Conservation (phyloP, 305 asterid genomes). For the Fraxinus sp. region DNA sequence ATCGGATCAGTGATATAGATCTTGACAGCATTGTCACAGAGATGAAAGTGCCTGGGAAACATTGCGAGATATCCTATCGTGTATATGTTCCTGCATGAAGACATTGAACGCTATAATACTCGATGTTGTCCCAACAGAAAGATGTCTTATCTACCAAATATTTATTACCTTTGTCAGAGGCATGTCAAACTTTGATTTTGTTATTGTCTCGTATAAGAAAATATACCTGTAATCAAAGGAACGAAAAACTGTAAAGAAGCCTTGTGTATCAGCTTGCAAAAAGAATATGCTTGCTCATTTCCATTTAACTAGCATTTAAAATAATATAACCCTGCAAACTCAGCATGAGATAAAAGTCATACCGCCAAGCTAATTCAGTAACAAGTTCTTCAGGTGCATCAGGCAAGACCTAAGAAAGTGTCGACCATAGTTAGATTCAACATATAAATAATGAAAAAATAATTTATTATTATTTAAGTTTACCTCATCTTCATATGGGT, state of each 20-base stretch:
- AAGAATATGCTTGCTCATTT: neutral
- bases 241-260: neutral
- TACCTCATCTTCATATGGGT: constrained; percentile 90
- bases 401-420: constrained; percentile 58
- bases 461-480: neutral
- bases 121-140: neutral
- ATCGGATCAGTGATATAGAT: neutral
- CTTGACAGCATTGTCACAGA: no score
- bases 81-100: no score
- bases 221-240: constrained; percentile 55
- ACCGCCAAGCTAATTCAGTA: constrained; percentile 91
- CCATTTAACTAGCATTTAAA: neutral
- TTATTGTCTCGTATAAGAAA: constrained; percentile 79
- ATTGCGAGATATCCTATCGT: no score
- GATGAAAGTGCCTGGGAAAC: no score
- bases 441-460: neutral
- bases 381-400: constrained; percentile 84
- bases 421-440: constrained; percentile 20
- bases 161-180: constrained; percentile 52
- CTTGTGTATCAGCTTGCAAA: neutral
- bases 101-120: no score
- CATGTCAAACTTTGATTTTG: constrained; percentile 60
- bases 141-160: neutral
- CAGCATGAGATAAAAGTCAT: constrained; percentile 21
- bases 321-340: neutral